Conservation (phyloP, 2,329 filamentous ascomycete genomes). For the Beauveria brongniartii region DNA sequence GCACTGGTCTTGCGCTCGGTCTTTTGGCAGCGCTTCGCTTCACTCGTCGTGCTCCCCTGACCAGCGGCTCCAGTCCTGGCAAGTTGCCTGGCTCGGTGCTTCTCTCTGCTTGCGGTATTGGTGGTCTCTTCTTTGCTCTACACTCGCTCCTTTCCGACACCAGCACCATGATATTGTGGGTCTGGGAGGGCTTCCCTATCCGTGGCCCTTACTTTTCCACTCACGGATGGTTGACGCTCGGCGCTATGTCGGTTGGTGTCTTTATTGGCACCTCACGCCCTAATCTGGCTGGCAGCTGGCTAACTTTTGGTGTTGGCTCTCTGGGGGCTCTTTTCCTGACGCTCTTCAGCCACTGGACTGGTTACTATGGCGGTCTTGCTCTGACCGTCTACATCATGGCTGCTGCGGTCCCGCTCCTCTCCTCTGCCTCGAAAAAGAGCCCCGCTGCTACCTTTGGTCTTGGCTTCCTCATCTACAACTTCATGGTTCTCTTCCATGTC, state of each 20-base stretch:
- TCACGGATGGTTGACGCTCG: constrained; percentile 81
- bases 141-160: constrained; percentile 93
- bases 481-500: constrained; percentile 93
- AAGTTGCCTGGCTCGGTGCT: constrained; percentile 53
- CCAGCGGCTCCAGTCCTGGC: constrained; percentile 26
- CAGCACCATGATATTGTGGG: constrained; percentile 98
- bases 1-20: constrained; percentile 67
- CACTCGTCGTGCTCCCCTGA: constrained; percentile 54
- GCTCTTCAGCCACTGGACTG: constrained; percentile 71
- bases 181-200: constrained; percentile 92
- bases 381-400: constrained; percentile 77
- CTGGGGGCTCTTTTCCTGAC: constrained; percentile 74
- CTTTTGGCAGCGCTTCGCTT: constrained; percentile 68
- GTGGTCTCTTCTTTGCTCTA: constrained; percentile 77
- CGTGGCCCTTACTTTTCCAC: constrained; percentile 79
- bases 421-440: constrained; percentile 65
- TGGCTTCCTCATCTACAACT: constrained; percentile 85
- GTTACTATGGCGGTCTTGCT: constrained; percentile 75
- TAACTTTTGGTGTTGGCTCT: constrained; percentile 68
- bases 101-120: constrained; percentile 72
- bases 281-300: constrained; percentile 66
- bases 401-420: constrained; percentile 65
- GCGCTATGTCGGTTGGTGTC: constrained; percentile 78
- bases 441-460: constrained; percentile 78
- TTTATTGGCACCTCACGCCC: constrained; percentile 68